Conservation (phyloP, 306 rosid species). For the Oemleria cerasiformis region DNA sequence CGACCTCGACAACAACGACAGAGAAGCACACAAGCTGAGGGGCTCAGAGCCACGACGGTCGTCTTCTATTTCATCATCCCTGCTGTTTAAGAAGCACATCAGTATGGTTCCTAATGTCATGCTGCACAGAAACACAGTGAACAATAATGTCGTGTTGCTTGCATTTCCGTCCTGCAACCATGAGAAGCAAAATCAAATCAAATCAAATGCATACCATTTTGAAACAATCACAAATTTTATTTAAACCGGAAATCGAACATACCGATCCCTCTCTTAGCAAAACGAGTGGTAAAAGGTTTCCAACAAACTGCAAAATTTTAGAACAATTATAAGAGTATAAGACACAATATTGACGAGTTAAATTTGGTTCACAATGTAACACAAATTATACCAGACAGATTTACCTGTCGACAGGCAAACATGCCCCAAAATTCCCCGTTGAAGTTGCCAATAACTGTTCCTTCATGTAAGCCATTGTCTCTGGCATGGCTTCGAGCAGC, state of each 20-base stretch:
- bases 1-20: constrained; percentile 48
- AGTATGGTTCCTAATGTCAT: constrained; percentile 69
- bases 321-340: neutral
- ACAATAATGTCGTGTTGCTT: constrained; percentile 57
- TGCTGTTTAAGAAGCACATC: constrained; percentile 67
- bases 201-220: too few species aligned
- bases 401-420: constrained; percentile 82
- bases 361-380: constrained; percentile 10
- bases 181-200: constrained; percentile 2
- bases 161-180: constrained; percentile 63
- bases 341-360: neutral
- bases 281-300: constrained; percentile 78
- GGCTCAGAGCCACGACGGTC: constrained; percentile 31
- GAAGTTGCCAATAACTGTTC: constrained; percentile 78
- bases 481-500: constrained; percentile 72
- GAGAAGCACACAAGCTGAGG: constrained; percentile 36
- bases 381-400: constrained; percentile 16
- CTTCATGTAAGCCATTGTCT: constrained; percentile 62
- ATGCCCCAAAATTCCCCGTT: constrained; percentile 92
- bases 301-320: constrained; percentile 61
- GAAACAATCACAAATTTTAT: too few species aligned
- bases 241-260: constrained; percentile 18
- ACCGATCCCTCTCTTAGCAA: constrained; percentile 62
- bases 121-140: constrained; percentile 65
- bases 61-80: constrained; percentile 39